Base-by-base conservation (phyloP, 2,329 filamentous ascomycete species). In the Aspergillus sclerotialis region DNA sequence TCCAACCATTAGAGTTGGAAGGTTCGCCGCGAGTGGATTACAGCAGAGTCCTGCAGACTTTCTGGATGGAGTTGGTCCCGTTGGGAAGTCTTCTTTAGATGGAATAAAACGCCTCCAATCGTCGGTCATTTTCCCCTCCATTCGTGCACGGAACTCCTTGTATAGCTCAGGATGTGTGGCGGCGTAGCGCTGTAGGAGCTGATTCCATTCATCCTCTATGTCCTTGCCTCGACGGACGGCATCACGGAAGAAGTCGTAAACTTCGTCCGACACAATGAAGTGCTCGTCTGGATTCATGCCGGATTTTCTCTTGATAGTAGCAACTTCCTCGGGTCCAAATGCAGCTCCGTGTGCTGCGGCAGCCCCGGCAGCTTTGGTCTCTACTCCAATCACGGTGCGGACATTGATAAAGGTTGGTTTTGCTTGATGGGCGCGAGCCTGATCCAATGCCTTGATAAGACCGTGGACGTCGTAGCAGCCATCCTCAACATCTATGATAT, bases 341-440 rank as follows among this genome's bases (percentile, higher is more conserved):
- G 76, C 72, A 8, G 69, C 75, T 14, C 75, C 75, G 40, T 80
- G 77, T 1, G 75, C 71, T 13, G 67, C 67, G 3, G 75, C 73
- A 10, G 45, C 50, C 1, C 65, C 65, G 4, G 61, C 63, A 1
- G 61, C 58, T 13, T 54, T 52, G 25, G 58, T 75, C 5, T 71
- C 72, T 0, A 75, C 40, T 1, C 75, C 73, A 14, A 77, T 78
- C n/a, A 73, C 56, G 1, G 75, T 78, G 13, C 62, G 65, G 6
- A 76, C 59, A 41, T 78, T 78, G 59, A 78, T 69, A 41, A 78
- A 77, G 0, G 68, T 71, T 0, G 74, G 75, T 46, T 73, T 74
- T 2, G 68, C 61, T 5, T 50, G 61, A 2, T 59, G 63, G 3
- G 49, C 45, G 31, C 66, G 63, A 6, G 70, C 70, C 14, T 60